Base-by-base conservation (phyloP, 768 basidiomycete species). In the Leccinum variicolor region DNA sequence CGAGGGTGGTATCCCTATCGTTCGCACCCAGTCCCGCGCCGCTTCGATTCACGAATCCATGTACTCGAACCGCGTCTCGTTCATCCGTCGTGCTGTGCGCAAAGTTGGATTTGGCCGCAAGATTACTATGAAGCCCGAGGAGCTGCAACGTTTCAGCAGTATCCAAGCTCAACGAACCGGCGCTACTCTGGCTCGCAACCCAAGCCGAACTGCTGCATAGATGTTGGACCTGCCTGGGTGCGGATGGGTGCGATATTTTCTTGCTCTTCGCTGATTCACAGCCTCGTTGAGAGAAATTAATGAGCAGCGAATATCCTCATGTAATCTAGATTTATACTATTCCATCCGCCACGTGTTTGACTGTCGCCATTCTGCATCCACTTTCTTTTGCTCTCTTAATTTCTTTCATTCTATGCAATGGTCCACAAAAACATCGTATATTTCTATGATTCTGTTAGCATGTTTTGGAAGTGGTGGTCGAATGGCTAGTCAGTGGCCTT, bases 41-140 rank as follows among this genome's bases (percentile, higher is more conserved):
- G 90, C 90, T 14, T 93, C 91, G 34, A 79, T 93, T 66, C 91
- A 95, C 77, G 92, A 94, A 75, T 91, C 90, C 11, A 73, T 96
- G 64, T 98, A 97, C 83, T 91, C 90, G 53, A 97, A 97, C 75
- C 92, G 95, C 82, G 91, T 92, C 54, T 85, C 83, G 62, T 98
- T 98, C 84, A 86, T 98, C 70, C 86, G 86, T 66, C 88, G 92
- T 58, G 92, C 92, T 53, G 87, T 83, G 56, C 84, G 89, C 75
- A 90, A 90, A 76, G 90, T 95, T 69, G 92, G 93, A 60, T 93
- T 97, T 72, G 89, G 90, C 53, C 81, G 84, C 66, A 87, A 86
- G 77, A 77, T 92, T 56, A 78, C 81, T 45, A 85, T 93, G 79
- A 90, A 87, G 77, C 86, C 90, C 19, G 89, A 90, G 73, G 92